Percentiles rank a stretch among this genome's conserved stretches.
phyloP scores from a whole-genome alignment of 2,329 filamentous ascomycete species.

The Diaporthe helianthi region DNA sequence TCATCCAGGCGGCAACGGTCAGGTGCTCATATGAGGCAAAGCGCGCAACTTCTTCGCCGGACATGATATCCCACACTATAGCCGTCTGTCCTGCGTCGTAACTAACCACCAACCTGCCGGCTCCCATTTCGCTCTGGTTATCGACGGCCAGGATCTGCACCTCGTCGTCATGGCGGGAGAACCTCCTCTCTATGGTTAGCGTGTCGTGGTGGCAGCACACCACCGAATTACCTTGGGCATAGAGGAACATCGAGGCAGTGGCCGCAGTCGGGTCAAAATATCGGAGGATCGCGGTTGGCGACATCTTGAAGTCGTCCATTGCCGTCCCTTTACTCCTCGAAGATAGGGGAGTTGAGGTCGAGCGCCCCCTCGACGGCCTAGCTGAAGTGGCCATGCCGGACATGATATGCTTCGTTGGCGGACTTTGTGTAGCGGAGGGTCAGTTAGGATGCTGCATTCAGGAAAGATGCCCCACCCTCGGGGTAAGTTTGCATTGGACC shows the following conservation, averaged over 20 bases:
- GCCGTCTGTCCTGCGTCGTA: slow-evolving; percentile 91
- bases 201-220: slow-evolving; percentile 93
- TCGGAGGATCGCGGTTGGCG: slow-evolving; percentile 55
- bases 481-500: slow-evolving; percentile 37
- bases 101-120: slow-evolving; percentile 86
- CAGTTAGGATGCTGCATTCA: slow-evolving; percentile 39
- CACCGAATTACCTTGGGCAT: slow-evolving; percentile 81
- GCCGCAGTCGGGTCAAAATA: slow-evolving; percentile 88
- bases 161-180: slow-evolving; percentile 83
- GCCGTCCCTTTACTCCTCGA: slow-evolving; percentile 55
- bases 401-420: slow-evolving; percentile 44
- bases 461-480: slow-evolving; percentile 27
- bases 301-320: slow-evolving; percentile 62
- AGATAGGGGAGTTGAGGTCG: slow-evolving; percentile 60
- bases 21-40: slow-evolving; percentile 92
- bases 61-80: slow-evolving; percentile 96
- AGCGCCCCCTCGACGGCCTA: slow-evolving; percentile 64
- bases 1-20: slow-evolving; percentile 90
- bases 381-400: slow-evolving; percentile 64
- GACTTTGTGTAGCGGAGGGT: slow-evolving; percentile 38
- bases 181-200: slow-evolving; percentile 84
- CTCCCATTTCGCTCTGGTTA: slow-evolving; percentile 86
- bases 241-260: slow-evolving; percentile 89
- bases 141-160: slow-evolving; percentile 87
- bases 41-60: slow-evolving; percentile 87